phyloP scores from a whole-genome alignment of 306 rosid genomes.

The Ammopiptanthus mongolicus region DNA sequence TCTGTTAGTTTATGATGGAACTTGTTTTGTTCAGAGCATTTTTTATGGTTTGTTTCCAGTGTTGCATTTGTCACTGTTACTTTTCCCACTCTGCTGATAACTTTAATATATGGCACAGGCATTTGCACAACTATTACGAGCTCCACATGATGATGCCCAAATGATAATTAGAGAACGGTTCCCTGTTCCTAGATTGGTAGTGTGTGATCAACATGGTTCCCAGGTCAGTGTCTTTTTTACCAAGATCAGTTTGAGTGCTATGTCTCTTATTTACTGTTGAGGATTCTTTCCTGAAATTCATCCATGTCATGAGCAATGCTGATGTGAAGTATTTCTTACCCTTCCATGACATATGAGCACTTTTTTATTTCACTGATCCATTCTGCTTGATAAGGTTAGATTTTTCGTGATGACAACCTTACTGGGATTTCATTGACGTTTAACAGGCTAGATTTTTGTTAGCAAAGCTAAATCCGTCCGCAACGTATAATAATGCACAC shows the following conservation, averaged over 20 bases:
- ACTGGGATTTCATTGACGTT: constrained; percentile 6
- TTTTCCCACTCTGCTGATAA: constrained; percentile 5
- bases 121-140: constrained; percentile 73
- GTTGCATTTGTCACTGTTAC: not conserved
- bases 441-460: constrained; percentile 89
- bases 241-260: not conserved
- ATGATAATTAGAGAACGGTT: constrained; percentile 64
- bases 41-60: not conserved
- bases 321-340: not conserved
- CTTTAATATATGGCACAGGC: constrained; percentile 50
- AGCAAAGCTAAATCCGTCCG: constrained; percentile 96
- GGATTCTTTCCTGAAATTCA: not conserved
- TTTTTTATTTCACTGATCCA: not conserved
- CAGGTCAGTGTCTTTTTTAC: constrained; percentile 58
- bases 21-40: not conserved
- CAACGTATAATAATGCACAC: constrained; percentile 82
- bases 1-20: not conserved
- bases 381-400: not conserved
- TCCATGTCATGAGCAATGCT: not conserved
- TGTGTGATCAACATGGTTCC: constrained; percentile 98
- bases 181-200: constrained; percentile 95
- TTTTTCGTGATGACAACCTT: not conserved
- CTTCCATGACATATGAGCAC: not conserved
- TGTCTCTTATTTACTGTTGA: not conserved
- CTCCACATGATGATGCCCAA: constrained; percentile 80